Evolutionary conservation across 2,329 filamentous ascomycete genomes (phyloP).

Genomic region (Pleoardoris graminearum): DNA sequence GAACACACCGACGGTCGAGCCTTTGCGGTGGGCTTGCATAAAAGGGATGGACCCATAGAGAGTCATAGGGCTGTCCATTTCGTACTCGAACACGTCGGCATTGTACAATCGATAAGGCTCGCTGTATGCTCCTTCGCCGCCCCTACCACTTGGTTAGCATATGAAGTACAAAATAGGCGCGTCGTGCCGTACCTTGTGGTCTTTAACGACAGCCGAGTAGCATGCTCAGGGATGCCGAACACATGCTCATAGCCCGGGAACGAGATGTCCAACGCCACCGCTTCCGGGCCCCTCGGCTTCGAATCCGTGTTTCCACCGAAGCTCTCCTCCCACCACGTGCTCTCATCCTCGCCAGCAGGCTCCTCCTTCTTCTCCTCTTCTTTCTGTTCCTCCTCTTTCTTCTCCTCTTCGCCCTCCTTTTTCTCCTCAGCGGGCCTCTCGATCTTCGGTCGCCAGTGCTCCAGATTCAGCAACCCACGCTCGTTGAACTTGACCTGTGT

Average conservation of each 20-base stretch:
- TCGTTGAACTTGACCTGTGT: constrained; percentile 89
- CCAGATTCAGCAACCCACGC: constrained; percentile 85
- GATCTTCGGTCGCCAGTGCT: constrained; percentile 91
- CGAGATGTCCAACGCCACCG: constrained; percentile 84
- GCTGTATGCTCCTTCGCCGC: constrained; percentile 79
- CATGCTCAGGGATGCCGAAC: constrained; percentile 91
- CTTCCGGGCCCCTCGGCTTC: constrained; percentile 94
- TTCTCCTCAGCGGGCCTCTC: constrained; percentile 60
- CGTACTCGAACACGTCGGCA: constrained; percentile 95
- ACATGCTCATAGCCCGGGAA: constrained; percentile 93
- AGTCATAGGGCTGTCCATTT: constrained; percentile 97
- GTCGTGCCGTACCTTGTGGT: constrained; percentile 68
- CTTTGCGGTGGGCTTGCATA: constrained; percentile 95
- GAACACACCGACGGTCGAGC: constrained; percentile 92
- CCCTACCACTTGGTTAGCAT: constrained; percentile 47
- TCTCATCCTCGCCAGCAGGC: constrained; percentile 68
- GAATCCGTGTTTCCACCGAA: constrained; percentile 95
- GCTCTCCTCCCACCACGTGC: constrained; percentile 96
- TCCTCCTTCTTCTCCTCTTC: constrained; percentile 50
- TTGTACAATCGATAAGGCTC: constrained; percentile 97
- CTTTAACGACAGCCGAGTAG: constrained; percentile 83
- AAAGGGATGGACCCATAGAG: constrained; percentile 96
- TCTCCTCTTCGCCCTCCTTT: constrained; percentile 54
- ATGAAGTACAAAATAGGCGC: background rate
- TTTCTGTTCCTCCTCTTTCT: constrained; percentile 50